Evolutionary conservation across 2,329 filamentous ascomycete species (phyloP).

Genomic region (Xylaria arbuscula): DNA sequence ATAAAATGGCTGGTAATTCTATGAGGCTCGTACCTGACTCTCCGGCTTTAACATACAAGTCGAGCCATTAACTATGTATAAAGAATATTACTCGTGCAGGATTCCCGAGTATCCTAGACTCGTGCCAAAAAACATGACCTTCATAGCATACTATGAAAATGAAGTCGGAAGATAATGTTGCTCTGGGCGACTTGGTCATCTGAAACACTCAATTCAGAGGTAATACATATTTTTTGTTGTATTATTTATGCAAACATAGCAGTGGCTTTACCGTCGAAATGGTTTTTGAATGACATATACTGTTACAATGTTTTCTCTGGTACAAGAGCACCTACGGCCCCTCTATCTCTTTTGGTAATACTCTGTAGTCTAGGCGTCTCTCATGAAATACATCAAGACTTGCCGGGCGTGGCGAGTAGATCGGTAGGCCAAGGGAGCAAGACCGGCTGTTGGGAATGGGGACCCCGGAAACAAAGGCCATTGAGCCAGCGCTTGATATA

Average conservation of each 20-base stretch:
- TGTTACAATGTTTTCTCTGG: not conserved
- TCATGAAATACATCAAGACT: slow-evolving; percentile 10
- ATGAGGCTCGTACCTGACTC: too few relatives aligned
- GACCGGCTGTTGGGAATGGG: slow-evolving; percentile 36
- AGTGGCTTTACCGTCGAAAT: not conserved
- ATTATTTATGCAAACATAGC: not conserved
- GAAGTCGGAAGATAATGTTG: not conserved
- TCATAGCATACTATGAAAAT: too few relatives aligned
- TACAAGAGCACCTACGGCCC: not conserved
- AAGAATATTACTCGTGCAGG: not conserved
- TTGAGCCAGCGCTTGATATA: slow-evolving; percentile 49
- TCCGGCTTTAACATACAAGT: not conserved
- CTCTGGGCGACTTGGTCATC: too few relatives aligned
- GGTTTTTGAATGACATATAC: slow-evolving; percentile 3
- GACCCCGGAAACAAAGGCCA: slow-evolving; percentile 45
- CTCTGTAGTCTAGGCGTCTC: not conserved
- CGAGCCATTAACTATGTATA: not conserved
- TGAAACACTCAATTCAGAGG: not conserved
- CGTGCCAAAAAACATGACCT: not conserved
- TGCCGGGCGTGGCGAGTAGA: slow-evolving; percentile 34
- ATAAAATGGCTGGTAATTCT: not conserved
- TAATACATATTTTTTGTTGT: not conserved
- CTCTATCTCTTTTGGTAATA: not conserved
- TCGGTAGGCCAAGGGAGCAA: slow-evolving; percentile 47
- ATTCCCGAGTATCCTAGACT: not conserved